A percentile compares a stretch with the other conserved stretches of the same genome.
Conservation (phyloP, 495 filamentous ascomycete genomes). For the Oidiodendron maius region DNA sequence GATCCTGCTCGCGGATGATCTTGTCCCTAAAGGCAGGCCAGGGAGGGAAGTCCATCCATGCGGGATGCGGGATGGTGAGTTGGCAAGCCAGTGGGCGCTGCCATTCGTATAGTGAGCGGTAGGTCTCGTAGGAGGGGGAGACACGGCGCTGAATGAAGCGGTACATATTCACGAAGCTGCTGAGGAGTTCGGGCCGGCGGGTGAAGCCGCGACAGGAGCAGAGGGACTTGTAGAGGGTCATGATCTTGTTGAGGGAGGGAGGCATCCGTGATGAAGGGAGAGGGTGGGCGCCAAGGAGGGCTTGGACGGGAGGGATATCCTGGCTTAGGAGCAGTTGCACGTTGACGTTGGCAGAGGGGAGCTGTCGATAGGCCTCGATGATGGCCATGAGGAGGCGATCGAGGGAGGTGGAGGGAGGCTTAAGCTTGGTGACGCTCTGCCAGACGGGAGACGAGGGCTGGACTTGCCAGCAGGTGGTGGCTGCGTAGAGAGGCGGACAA, state of each 20-base stretch:
- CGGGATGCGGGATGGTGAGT: conserved; percentile 22
- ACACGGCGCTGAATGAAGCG: conserved; percentile 27
- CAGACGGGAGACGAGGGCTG: conserved; percentile 21
- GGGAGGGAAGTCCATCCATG: conserved; percentile 28
- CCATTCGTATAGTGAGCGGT: conserved; percentile 21
- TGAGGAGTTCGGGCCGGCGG: conserved; percentile 19
- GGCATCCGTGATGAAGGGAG: conserved; percentile 15
- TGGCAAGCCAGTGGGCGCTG: conserved; percentile 21
- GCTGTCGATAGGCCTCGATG: conserved; percentile 21
- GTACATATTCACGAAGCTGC: conserved; percentile 24
- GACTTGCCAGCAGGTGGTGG: conserved; percentile 16
- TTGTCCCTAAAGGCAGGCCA: conserved; percentile 25
- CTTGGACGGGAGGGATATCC: conserved; percentile 17
- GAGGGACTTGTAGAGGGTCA: conserved; percentile 18
- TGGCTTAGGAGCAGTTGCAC: conserved; percentile 16
- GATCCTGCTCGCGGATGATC: conserved; percentile 25
- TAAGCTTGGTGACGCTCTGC: conserved; percentile 22
- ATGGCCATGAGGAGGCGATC: conserved; percentile 20
- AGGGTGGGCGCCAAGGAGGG: conserved; percentile 17
- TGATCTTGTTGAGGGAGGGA: conserved; percentile 15
- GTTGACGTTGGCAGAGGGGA: conserved; percentile 9
- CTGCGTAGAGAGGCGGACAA: conserved; percentile 2
- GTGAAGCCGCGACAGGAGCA: conserved; percentile 19
- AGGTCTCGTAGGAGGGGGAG: conserved; percentile 21
- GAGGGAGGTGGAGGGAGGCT: conserved; percentile 16